Base-by-base conservation (phyloP, 352 stramenopile genomes). In the Pythium biforme region DNA sequence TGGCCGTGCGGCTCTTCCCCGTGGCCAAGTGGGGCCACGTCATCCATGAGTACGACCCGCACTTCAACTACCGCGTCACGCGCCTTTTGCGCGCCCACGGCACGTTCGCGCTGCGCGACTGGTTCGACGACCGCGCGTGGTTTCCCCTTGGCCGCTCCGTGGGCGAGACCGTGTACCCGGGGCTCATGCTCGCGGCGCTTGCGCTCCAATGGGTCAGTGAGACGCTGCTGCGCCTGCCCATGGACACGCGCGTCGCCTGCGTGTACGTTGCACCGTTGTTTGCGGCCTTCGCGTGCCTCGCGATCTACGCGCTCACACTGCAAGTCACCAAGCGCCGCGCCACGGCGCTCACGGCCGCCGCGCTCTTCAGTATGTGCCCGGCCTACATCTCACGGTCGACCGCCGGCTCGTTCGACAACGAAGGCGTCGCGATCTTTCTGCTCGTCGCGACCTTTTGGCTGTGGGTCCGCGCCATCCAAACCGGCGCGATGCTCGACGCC, bases 61-160 rank as follows among this genome's bases (percentile, higher is more conserved):
- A 99, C 69, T 99, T 99, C 75, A 99, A 99, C 74, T 99, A 97
- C 82, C 90, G 97, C 59, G 97, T 97, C 25, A 99, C 97, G 51
- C 98, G 99, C 78, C 96, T 97, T 50, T 78, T 99, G 15, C 77
- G 82, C 39, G 79, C 95, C 29, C 69, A 98, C 54, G 97, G 97
- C 29, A 77, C 85, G 31, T 81, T 95, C 41, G 92, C 95, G 52
- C 98, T 99, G 64, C 85, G 98, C 55, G 83, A 97, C 59, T 99
- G 98, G 98, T 99, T 99, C 65, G 98, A 99, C 73, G 92, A 99
- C 76, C 95, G 86, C 71, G 77, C 86, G 17, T 98, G 94, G 94
- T 98, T 97, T 61, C 94, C 94, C 31, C 77, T 98, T 20, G 94
- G 94, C 2, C 88, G 94, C 26, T 87, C 87, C 37, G 89, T 98